A percentile compares a stretch with the other conserved stretches of the same genome.
Evolutionary conservation across 1,139 yeast genomes (phyloP).

Genomic region (Nakaseomyces sp.): DNA sequence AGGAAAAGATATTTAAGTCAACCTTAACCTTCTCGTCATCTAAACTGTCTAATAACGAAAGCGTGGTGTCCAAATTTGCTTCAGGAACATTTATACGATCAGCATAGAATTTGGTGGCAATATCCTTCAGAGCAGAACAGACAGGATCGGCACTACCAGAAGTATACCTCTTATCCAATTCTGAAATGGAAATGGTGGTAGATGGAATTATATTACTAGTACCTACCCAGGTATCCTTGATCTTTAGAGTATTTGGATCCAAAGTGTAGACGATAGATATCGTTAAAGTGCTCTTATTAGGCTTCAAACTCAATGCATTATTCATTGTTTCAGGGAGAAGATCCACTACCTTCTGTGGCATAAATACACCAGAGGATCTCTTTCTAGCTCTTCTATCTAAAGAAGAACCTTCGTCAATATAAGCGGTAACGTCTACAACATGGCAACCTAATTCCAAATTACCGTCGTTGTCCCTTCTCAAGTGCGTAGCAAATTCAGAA

Average conservation of each 20-base stretch:
- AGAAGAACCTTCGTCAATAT: slow-evolving; percentile 58
- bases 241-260: slow-evolving; percentile 63
- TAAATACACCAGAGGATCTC: slow-evolving; percentile 79
- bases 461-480: slow-evolving; percentile 42
- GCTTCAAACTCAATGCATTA: slow-evolving; percentile 52
- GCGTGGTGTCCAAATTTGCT: slow-evolving; percentile 45
- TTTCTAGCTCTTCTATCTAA: slow-evolving; percentile 86
- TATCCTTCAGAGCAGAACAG: slow-evolving; percentile 18
- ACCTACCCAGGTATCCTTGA: slow-evolving; percentile 70
- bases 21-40: slow-evolving; percentile 78
- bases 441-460: slow-evolving; percentile 62
- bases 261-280: slow-evolving; percentile 77
- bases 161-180: slow-evolving; percentile 33
- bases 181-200: slow-evolving; percentile 27
- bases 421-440: slow-evolving; percentile 68
- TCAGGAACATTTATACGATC: slow-evolving; percentile 51
- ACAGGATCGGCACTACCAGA: slow-evolving; percentile 18
- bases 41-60: slow-evolving; percentile 66
- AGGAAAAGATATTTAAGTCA: slow-evolving; percentile 64
- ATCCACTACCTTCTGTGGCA: slow-evolving; percentile 69
- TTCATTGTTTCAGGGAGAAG: slow-evolving; percentile 63
- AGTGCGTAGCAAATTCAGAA: slow-evolving; percentile 74
- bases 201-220: slow-evolving; percentile 64
- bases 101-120: slow-evolving; percentile 58
- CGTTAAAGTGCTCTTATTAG: slow-evolving; percentile 54